phyloP scores from a whole-genome alignment of 2,329 filamentous ascomycete species.

The Colletotrichum costaricense region DNA sequence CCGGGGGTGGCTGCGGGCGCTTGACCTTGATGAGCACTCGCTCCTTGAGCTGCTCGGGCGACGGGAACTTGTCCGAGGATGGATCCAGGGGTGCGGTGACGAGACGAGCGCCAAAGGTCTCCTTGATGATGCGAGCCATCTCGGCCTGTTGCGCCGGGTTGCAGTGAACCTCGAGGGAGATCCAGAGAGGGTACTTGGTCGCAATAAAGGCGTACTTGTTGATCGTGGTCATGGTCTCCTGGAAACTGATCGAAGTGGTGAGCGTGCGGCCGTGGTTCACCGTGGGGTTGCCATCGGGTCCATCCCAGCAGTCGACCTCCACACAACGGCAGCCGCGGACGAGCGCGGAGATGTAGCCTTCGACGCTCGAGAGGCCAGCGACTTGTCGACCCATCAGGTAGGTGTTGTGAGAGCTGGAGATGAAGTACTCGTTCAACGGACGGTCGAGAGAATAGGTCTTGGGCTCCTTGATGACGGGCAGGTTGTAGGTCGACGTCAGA shows the following conservation, averaged over 20 bases:
- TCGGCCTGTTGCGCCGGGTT: slow-evolving; percentile 81
- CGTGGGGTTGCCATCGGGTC: slow-evolving; percentile 84
- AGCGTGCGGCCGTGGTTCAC: slow-evolving; percentile 93
- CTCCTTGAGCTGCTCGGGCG: slow-evolving; percentile 85
- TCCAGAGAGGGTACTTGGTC: slow-evolving; percentile 89
- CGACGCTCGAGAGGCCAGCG: slow-evolving; percentile 88
- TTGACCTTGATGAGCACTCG: slow-evolving; percentile 96
- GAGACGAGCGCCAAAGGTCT: slow-evolving; percentile 83
- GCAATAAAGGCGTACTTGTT: slow-evolving; percentile 93
- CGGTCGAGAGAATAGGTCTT: slow-evolving; percentile 76
- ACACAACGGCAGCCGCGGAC: slow-evolving; percentile 93
- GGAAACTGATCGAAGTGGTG: slow-evolving; percentile 89
- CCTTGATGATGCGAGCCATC: slow-evolving; percentile 92
- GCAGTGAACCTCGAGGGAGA: slow-evolving; percentile 97
- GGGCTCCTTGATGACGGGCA: slow-evolving; percentile 71
- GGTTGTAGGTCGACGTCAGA: slow-evolving; percentile 79
- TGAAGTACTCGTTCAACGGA: slow-evolving; percentile 96
- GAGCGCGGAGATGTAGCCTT: slow-evolving; percentile 92
- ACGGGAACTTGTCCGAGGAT: slow-evolving; percentile 77
- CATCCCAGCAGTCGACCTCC: slow-evolving; percentile 99
- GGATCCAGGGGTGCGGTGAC: slow-evolving; percentile 80
- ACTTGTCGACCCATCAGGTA: slow-evolving; percentile 94
- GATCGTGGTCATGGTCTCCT: slow-evolving; percentile 91
- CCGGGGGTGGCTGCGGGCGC: slow-evolving; percentile 62
- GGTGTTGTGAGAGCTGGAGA: slow-evolving; percentile 98